Evolutionary conservation across 306 rosid species (phyloP), one percentile per base, ranked within the genome.

Genomic region (Cicer cuneatum): DNA sequence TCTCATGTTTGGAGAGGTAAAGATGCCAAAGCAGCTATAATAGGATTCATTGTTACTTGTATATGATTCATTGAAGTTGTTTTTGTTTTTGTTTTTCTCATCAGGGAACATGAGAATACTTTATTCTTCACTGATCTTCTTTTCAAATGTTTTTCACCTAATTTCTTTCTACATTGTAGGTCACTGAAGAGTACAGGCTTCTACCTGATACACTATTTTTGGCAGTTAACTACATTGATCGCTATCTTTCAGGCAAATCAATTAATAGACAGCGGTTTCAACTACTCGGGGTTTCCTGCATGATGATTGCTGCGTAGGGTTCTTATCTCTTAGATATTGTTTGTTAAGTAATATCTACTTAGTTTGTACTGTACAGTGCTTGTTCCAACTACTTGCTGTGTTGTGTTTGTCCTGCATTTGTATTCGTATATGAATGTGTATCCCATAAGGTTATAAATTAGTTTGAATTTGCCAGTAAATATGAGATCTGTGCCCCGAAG

Each of bases 221-320:
- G 90, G 85, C 98, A 1, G 89, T 90, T 54, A 92, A 90, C 81
- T 90, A 87, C 86, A 78, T 90, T 13, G 98, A 92, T 75, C 81
- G 98, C 60, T 92, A 87, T 84, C 98, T 92, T 43, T 87, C 92
- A 1, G 96, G 93, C 33, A 92, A 90, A 66, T 71, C 76, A 49
- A 83, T 92, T 86, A 83, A 83, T 63, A 81, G 92, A 52, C 65
- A 88, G 67, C 75, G 81, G 63, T 80, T 92, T 66, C 98, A 92
- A 78, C 82, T 92, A 81, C 92, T 92, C 12, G 98, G 98, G 21
- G 89, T 92, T 39, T 88, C 96, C 47, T 92, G 90, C 80, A 92
- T 92, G 96, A 88, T 92, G 98, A 90, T 92, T 80, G 96, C 93
- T 53, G 87, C 98, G 96, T 92, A 90, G 84, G 98, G 37, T 76